Evolutionary conservation across 139 green algal genomes (phyloP), one percentile per base, ranked within the genome.

Genomic region (Chlamydomonas sphaeroides): DNA sequence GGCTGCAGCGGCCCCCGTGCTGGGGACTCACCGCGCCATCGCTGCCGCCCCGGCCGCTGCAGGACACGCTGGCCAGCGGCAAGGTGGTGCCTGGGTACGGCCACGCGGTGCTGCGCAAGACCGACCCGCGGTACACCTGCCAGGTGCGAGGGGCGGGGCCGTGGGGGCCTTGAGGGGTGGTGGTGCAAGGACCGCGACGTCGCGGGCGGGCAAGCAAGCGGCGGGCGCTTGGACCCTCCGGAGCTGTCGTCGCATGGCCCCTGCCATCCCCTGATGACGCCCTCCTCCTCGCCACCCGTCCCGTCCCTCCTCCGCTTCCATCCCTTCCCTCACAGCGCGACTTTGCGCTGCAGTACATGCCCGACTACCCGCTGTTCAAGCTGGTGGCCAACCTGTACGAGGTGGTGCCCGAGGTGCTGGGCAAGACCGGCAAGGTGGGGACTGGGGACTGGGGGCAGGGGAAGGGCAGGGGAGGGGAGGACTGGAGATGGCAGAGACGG

Each of bases 41-140:
- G n/a, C n/a, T n/a, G n/a, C n/a, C n/a, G n/a, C n/a, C n/a, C n/a
- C n/a, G n/a, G n/a, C n/a, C 45, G 11, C 45, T 98, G 38, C 48
- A 86, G 92, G 90, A 92, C 53, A 99, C 97, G 0, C 92, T 99
- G 14, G 97, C 97, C 78, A 89, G 67, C n/a, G 97, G 97, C 68
- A 96, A 97, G 80, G 95, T 98, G 59, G 95, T 99, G 68, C 97
- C 97, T 26, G 97, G 97, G 21, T 99, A 97, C 83, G 97, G 97
- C 41, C 97, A 99, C 87, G 97, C 96, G 14, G 97, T 99, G 79
- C 92, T 99, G 80, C 93, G 97, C 48, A 97, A 98, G 84, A 99
- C 97, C 8, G 97, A 99, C 91, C 97, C 97, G 11, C 93, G 97
- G 38, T 99, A 98, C 91, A 96, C 88, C 7, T 96, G 92, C 85